phyloP scores from a whole-genome alignment of 2,329 filamentous ascomycete species.

The Exophiala viscosa region DNA sequence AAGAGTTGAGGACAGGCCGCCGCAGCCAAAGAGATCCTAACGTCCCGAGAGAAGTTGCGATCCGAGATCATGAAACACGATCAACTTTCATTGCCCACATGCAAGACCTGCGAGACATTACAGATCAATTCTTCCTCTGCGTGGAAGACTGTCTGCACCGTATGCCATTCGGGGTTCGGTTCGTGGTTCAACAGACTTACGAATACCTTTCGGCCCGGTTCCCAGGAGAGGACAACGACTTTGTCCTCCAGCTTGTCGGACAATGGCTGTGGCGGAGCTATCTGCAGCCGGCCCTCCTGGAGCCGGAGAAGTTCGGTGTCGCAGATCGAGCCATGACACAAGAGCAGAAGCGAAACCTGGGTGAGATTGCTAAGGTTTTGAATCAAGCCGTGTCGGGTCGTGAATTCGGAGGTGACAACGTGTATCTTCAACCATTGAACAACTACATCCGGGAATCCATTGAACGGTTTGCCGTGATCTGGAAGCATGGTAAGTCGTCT shows the following conservation, averaged over 20 bases:
- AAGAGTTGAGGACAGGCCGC: conserved; percentile 86
- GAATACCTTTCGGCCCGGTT: conserved; percentile 74
- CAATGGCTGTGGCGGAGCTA: conserved; percentile 96
- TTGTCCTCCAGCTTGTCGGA: conserved; percentile 76
- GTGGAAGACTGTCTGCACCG: conserved; percentile 79
- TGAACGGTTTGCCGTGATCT: conserved; percentile 71
- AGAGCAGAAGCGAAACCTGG: conserved; percentile 86
- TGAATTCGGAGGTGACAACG: conserved; percentile 88
- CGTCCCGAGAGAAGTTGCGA: conserved; percentile 87
- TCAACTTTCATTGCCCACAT: conserved; percentile 91
- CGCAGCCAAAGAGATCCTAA: conserved; percentile 77
- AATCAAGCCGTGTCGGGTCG: conserved; percentile 83
- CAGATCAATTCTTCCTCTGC: conserved; percentile 79
- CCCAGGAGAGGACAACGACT: conserved; percentile 70
- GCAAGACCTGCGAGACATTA: conserved; percentile 89
- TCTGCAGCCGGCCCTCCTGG: conserved; percentile 80
- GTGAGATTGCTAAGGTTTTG: conserved; percentile 87
- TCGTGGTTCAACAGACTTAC: conserved; percentile 81
- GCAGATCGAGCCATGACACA: conserved; percentile 85
- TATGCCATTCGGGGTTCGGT: conserved; percentile 91
- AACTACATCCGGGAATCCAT: conserved; percentile 84
- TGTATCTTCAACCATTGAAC: conserved; percentile 93
- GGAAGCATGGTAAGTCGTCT: conserved; percentile 55
- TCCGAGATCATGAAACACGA: conserved; percentile 88
- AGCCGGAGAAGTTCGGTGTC: conserved; percentile 89